A percentile compares a stretch with the other conserved stretches of the same genome.
These are phyloP conservation scores for Mortierella alpina DNA, from an alignment of 192 early-diverging fungal genomes.

Conservation along the genomic window DNA sequence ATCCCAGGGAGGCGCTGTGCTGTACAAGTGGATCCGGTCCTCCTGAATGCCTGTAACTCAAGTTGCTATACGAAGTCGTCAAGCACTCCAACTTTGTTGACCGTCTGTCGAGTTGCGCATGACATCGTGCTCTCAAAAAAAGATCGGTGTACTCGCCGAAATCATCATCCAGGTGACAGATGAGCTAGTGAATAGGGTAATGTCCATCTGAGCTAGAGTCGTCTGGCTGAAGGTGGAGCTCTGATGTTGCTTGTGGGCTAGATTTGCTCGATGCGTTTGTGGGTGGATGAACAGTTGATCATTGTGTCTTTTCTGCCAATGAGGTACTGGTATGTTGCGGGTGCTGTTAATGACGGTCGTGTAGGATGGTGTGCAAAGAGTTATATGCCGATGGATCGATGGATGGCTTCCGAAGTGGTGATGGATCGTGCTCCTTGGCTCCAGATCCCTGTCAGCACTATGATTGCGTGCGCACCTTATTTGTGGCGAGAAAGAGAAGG, in stretches of 20 bases:
- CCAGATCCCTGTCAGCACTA: conserved; percentile 2
- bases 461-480: conserved; percentile 31
- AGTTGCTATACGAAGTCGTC: too few relatives aligned
- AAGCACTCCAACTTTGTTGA: too few relatives aligned
- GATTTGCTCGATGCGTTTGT: neutral
- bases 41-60: too few relatives aligned
- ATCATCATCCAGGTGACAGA: neutral
- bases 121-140: too few relatives aligned
- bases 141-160: too few relatives aligned
- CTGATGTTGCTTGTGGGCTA: neutral
- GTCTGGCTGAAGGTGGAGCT: neutral
- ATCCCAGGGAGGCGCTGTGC: too few relatives aligned
- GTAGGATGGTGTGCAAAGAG: neutral
- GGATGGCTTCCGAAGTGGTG: conserved; percentile 1
- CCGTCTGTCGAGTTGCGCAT: too few relatives aligned
- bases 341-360: neutral
- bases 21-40: too few relatives aligned
- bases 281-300: neutral
- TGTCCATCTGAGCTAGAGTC: neutral
- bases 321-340: neutral
- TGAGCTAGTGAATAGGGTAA: neutral
- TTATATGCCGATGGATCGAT: conserved; percentile 15
- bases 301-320: too few relatives aligned
- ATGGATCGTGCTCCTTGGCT: conserved; percentile 1
- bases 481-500: conserved; percentile 50